Base-by-base conservation (phyloP, 441 rosid species). In the Erodium texanum region DNA sequence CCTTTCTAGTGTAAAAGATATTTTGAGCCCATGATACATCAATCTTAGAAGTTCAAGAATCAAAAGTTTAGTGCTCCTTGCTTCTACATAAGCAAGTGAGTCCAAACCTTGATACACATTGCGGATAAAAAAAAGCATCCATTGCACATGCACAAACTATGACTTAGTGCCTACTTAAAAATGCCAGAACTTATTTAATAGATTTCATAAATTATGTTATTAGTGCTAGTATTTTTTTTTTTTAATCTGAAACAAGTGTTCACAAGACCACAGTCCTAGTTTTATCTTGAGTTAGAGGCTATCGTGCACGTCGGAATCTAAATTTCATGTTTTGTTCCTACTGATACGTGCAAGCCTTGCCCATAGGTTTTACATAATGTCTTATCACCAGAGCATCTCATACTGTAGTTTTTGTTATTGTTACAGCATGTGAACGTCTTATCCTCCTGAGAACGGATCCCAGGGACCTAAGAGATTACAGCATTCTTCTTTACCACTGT, bases 401-500 rank as follows among this genome's bases (percentile, higher is more conserved):
- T 7, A 10, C 11, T 38, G 45, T 38, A 38, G 8, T 5, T 10
- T 3, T 38, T 11, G 8, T 38, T 38, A 3, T 62, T 68, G 24
- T 73, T 73, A 63, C 84, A 85, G 88, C 88, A 48, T 85, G 87
- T 65, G 93, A 87, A 75, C 86, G 86, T 11, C 82, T 84, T n/a
- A 81, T 87, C 70, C 84, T 83, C 73, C 69, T 87, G 7, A 73
- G 74, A 66, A 68, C 77, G 50, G 82, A 87, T 71, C 80, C 85
- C 0, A 79, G 70, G 65, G 93, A 87, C 71, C 70, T 81, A 73
- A 80, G 93, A 71, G 93, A 87, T 77, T 85, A 85, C 76, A 76
- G 88, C 78, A 71, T 80, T 71, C 88, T 87, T 75, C 84, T 87
- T 14, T 85, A 87, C 72, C 93, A 87, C 50, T 85, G 89, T 29